Conservation (phyloP, 345 rosid species). For the Ceriops decandra region DNA sequence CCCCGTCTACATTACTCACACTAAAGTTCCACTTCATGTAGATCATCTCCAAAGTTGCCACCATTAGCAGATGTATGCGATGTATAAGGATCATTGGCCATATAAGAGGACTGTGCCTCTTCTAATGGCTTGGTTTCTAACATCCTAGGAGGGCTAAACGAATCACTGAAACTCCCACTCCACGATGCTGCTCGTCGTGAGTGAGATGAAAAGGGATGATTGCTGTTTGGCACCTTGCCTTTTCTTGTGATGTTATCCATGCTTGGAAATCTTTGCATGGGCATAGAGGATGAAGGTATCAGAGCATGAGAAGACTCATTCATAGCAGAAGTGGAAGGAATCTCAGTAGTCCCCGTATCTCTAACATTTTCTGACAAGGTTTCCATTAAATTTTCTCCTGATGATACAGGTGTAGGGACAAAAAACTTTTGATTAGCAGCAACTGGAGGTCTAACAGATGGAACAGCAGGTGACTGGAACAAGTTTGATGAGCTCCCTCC, state of each 20-base stretch:
- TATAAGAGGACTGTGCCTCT: conserved; percentile 27
- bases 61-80: background rate
- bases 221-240: conserved; percentile 24
- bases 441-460: conserved; percentile 64
- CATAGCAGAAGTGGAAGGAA: conserved; percentile 36
- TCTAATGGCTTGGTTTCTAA: conserved; percentile 35
- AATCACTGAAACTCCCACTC: conserved; percentile 63
- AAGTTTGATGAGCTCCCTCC: conserved; percentile 46
- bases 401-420: conserved; percentile 54
- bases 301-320: conserved; percentile 37
- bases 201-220: conserved; percentile 23
- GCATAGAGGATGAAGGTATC: conserved; percentile 30
- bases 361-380: conserved; percentile 44
- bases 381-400: conserved; percentile 45
- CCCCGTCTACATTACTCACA: conserved; percentile 37
- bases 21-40: conserved; percentile 92
- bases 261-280: conserved; percentile 66
- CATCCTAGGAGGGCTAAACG: conserved; percentile 31
- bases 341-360: conserved; percentile 37
- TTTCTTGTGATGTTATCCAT: conserved; percentile 48
- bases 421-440: conserved; percentile 78
- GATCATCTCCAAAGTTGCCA: conserved; percentile 54
- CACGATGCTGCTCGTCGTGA: conserved; percentile 79
- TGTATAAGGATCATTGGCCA: conserved; percentile 30
- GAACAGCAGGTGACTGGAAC: conserved; percentile 63